Evolutionary conservation across 2,329 filamentous ascomycete genomes (phyloP), one percentile per base, ranked within the genome.

Genomic region (Chrysoporthe cubensis): DNA sequence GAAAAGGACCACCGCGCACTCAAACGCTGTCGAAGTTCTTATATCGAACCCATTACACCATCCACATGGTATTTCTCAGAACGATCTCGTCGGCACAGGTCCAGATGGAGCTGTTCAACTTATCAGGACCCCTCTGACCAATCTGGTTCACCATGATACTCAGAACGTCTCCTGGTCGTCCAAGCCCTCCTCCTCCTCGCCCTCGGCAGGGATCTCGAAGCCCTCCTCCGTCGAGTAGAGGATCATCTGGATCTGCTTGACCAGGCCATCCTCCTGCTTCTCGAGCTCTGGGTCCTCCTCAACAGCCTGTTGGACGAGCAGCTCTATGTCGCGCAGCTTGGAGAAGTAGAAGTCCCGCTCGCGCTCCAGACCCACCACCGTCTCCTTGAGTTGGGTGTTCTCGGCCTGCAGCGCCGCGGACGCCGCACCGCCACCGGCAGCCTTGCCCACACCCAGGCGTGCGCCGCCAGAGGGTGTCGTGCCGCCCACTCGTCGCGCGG

Each of bases 341-440:
- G 93, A 96, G 81, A 99, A 99, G 85, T 99, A 99, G 79, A 99
- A 99, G 79, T 99, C 96, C 62, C 96, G 88, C 84, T 99, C 96
- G 74, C 96, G 91, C 85, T 99, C 96, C 54, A 99, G 85, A 1
- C 96, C 96, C 14, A 88, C 86, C n/a, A 99, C 95, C 0, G 93
- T 97, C 83, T 98, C 95, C 85, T 97, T 97, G 73, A 98, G 86
- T 40, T 91, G 92, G 54, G 87, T 86, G 77, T 97, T 96, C 85
- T 98, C 96, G 76, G 91, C 87, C 78, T 92, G 88, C 73, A 99
- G 82, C 4, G 90, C 93, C 13, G 91, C 88, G 40, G 85, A 88
- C 43, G 86, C 90, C 8, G 89, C 87, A 57, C 87, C 86, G 64
- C 71, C 75, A 42, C 79, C 82, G 1, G 78, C 75, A 75, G 80